Evolutionary conservation across 371 early-diverging fungal genomes (phyloP).

Genomic region (Mortierella sp.): DNA sequence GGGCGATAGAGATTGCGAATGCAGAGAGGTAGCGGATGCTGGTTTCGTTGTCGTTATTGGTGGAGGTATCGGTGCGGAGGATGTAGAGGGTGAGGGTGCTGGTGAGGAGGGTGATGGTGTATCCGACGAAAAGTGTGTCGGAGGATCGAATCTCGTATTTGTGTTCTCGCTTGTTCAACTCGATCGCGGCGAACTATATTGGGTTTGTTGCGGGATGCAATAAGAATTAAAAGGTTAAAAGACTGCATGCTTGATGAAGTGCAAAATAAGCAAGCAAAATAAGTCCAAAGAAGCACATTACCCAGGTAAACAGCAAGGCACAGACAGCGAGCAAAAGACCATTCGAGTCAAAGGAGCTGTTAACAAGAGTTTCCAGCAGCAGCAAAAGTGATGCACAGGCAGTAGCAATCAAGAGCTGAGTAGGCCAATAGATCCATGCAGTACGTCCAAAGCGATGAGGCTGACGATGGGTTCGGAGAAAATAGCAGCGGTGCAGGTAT

Average conservation of each 20-base stretch:
- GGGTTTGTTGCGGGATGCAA: neutral
- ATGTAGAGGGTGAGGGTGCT: slow-evolving; percentile 16
- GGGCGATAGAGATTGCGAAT: slow-evolving; percentile 13
- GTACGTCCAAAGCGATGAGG: slow-evolving; percentile 31
- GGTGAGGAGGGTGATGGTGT: slow-evolving; percentile 15
- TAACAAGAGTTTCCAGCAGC: neutral
- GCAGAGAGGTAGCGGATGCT: neutral
- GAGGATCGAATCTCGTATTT: slow-evolving; percentile 31
- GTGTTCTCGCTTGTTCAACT: slow-evolving; percentile 27
- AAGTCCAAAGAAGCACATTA: neutral
- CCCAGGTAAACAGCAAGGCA: slow-evolving; percentile 8
- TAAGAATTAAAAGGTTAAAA: neutral
- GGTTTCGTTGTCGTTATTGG: neutral
- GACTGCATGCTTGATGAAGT: neutral
- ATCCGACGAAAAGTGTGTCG: slow-evolving; percentile 16
- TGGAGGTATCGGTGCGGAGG: neutral
- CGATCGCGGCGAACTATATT: neutral
- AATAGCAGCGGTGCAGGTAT: slow-evolving; percentile 6
- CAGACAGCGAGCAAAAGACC: slow-evolving; percentile 4
- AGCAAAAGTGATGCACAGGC: neutral
- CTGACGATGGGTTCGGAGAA: slow-evolving; percentile 15
- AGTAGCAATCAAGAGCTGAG: slow-evolving; percentile 6
- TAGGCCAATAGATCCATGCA: slow-evolving; percentile 27
- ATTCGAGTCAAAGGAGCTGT: neutral
- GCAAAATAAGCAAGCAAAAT: neutral